Percentiles rank a stretch among this genome's conserved stretches.
These are phyloP conservation scores for Fusarium coicis DNA, from an alignment of 2,329 filamentous ascomycete species.

Conservation along the genomic window DNA sequence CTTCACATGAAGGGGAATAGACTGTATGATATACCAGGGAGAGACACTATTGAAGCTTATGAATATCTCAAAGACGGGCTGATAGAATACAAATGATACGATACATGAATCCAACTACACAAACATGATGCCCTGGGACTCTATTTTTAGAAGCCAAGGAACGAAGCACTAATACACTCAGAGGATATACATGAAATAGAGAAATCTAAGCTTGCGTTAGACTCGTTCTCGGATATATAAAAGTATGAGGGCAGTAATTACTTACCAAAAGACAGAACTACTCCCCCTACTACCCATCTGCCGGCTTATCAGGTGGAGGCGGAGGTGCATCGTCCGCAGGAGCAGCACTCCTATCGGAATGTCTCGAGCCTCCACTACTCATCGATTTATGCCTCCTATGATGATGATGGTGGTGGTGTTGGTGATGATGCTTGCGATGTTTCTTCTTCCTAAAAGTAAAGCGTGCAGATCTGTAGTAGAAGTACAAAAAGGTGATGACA, in stretches of 20 bases:
- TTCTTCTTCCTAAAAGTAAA: constrained; percentile 46
- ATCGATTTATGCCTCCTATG: constrained; percentile 43
- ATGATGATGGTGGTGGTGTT: neutral
- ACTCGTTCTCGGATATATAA: neutral
- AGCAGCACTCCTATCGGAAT: constrained; percentile 40
- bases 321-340: constrained; percentile 27
- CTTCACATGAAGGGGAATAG: neutral
- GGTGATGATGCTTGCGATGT: constrained; percentile 8
- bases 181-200: constrained; percentile 21
- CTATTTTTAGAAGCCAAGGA: neutral
- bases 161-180: constrained; percentile 21
- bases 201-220: constrained; percentile 1
- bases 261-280: neutral
- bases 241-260: neutral
- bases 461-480: constrained; percentile 53
- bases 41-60: neutral
- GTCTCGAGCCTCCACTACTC: constrained; percentile 49
- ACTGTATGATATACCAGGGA: neutral
- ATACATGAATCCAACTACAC: neutral
- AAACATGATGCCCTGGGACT: neutral
- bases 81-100: neutral
- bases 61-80: neutral
- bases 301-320: constrained; percentile 26
- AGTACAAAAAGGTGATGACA: constrained; percentile 52
- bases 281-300: constrained; percentile 19